Base-by-base conservation (phyloP, 179 eudicot genomes). In the Sideroxylon spinosum region DNA sequence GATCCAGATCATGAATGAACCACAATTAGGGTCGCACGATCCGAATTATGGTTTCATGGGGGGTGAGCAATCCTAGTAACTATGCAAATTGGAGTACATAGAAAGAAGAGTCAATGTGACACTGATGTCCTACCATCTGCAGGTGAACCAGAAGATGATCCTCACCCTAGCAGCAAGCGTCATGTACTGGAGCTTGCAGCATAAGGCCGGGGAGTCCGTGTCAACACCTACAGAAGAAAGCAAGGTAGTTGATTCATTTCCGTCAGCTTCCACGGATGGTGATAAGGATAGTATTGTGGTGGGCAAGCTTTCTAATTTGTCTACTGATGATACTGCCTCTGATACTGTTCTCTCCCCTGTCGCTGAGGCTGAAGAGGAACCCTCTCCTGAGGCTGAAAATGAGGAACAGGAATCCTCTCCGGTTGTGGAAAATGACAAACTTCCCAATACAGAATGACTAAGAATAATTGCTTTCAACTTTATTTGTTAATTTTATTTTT, bases 111-210 rank as follows among this genome's bases (percentile, higher is more conserved):
- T 37, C 44, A 37, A 37, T 1, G 44, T 37, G 44, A 37, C 3
- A 22, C 3, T 73, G 14, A 25, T 73, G 5, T 9, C 25, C 9
- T 9, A 26, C 9, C 52, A n/a, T 29, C 70, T 68, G 37, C 87
- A 95, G 98, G 99, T 95, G 8, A 95, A 95, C 81, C 93, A 87
- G 78, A 95, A 93, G 86, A 95, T 95, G 99, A 91, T 93, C 84
- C 95, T 95, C 26, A 93, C 92, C 68, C 86, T 95, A 64, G 88
- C 93, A 32, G 98, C 99, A 67, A 95, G 99, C 88, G 87, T 93
- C 55, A 95, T 95, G 99, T 95, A 93, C 78, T 95, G 99, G 99
- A 89, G 97, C 86, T 86, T 95, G 67, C 92, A 8, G 60, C 88
- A 86, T 5, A 71, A 81, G 44, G 85, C 71, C 22, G 92, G 83